Evolutionary conservation across 2,329 filamentous ascomycete species (phyloP).

Genomic region (Knufia petricola): DNA sequence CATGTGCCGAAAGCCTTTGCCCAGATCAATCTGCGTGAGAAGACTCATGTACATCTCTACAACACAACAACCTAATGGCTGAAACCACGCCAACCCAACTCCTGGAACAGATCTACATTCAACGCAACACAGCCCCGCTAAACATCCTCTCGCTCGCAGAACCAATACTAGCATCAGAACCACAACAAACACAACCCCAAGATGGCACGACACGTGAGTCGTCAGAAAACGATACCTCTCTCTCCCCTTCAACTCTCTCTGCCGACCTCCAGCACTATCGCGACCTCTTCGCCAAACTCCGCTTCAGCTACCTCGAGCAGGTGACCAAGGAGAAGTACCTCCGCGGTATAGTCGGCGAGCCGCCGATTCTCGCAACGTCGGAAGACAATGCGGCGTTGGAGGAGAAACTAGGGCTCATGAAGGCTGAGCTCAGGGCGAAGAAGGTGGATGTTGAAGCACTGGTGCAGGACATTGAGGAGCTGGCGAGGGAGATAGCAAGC

Average conservation of each 20-base stretch:
- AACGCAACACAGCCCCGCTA: constrained; percentile 24
- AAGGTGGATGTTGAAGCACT: constrained; percentile 70
- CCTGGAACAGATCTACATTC: constrained; percentile 14
- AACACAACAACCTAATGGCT: neutral
- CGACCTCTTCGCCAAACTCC: constrained; percentile 89
- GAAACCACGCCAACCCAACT: neutral
- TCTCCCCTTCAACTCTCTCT: constrained; percentile 65
- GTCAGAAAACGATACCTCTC: constrained; percentile 47
- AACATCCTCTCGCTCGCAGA: constrained; percentile 29
- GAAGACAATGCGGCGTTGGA: constrained; percentile 75
- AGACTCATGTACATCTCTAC: neutral
- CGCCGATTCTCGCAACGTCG: constrained; percentile 72
- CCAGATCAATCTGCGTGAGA: neutral
- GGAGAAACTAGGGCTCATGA: constrained; percentile 57
- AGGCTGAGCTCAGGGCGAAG: constrained; percentile 65
- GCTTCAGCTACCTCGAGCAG: constrained; percentile 96
- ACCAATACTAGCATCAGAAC: constrained; percentile 14
- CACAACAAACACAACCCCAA: constrained; percentile 6
- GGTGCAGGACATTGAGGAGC: constrained; percentile 61
- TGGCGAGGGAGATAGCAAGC: constrained; percentile 55
- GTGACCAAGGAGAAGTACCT: constrained; percentile 98
- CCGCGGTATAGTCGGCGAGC: constrained; percentile 80
- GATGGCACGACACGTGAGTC: constrained; percentile 61
- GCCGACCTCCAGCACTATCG: constrained; percentile 79
- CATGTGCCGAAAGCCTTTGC: neutral